phyloP scores from a whole-genome alignment of 306 rosid genomes.

The Trifolium pratense region DNA sequence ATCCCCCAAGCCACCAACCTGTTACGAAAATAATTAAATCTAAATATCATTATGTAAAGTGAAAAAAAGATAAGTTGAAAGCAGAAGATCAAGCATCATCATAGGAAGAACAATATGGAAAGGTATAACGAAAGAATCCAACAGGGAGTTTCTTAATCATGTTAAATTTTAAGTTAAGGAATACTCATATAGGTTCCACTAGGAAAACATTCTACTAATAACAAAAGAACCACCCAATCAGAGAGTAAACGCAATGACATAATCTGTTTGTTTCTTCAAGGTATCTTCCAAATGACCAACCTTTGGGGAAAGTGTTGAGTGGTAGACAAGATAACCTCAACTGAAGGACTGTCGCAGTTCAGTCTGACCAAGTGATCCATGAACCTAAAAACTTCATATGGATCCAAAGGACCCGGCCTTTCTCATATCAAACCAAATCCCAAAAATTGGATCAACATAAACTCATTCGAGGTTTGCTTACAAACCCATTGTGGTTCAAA shows the following conservation, averaged over 20 bases:
- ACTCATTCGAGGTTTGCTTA: conserved; percentile 2
- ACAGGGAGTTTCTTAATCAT: conserved; percentile 29
- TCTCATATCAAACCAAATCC: conserved; percentile 33
- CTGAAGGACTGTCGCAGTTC: conserved; percentile 2
- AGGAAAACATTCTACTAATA: not conserved
- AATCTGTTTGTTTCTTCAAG: conserved; percentile 28
- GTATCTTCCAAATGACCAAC: conserved; percentile 19
- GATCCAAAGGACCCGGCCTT: conserved; percentile 15
- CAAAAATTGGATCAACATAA: not conserved
- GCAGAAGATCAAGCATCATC: conserved; percentile 23
- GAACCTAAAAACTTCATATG: conserved; percentile 24
- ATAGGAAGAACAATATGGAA: conserved; percentile 19
- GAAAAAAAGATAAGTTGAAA: conserved; percentile 30
- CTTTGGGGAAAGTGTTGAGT: conserved; percentile 6
- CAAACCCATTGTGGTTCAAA: conserved; percentile 19
- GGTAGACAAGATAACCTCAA: conserved; percentile 17
- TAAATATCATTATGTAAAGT: conserved; percentile 12
- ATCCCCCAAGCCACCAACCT: conserved; percentile 99
- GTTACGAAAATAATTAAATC: conserved; percentile 39
- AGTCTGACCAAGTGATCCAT: conserved; percentile 29
- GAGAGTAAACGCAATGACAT: conserved; percentile 28
- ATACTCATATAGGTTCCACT: conserved; percentile 9
- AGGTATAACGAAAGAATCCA: conserved; percentile 36
- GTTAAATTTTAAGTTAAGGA: conserved; percentile 24
- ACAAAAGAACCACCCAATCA: conserved; percentile 35